phyloP scores from a whole-genome alignment of 2,329 filamentous ascomycete genomes.

The Stagonosporopsis tanaceti region DNA sequence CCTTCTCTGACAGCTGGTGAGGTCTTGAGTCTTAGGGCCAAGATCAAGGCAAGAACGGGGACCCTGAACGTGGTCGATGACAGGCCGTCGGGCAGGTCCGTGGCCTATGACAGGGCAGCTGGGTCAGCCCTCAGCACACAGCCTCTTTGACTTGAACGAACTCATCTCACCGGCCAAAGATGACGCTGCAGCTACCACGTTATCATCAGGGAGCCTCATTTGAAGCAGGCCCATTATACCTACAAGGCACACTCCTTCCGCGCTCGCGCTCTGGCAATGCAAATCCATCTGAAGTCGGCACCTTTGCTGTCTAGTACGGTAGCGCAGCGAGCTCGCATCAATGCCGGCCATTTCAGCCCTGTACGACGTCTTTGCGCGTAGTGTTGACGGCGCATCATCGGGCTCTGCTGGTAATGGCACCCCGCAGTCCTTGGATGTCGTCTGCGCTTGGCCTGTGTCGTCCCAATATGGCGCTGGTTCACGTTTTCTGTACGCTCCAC shows the following conservation, averaged over 20 bases:
- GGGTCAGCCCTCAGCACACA: conserved; percentile 13
- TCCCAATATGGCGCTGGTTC: conserved; percentile 66
- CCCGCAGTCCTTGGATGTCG: conserved; percentile 51
- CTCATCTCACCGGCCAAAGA: conserved; percentile 28
- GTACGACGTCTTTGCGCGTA: conserved; percentile 24
- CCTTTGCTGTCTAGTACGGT: conserved; percentile 11
- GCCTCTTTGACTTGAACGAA: conserved; percentile 17
- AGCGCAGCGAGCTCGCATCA: conserved; percentile 44
- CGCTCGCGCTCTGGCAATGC: conserved; percentile 10
- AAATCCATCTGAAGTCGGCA: conserved; percentile 16
- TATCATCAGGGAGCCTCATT: conserved; percentile 25
- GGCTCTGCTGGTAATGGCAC: conserved; percentile 22
- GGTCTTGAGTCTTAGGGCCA: conserved; percentile 1
- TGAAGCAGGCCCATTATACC: conserved; percentile 12
- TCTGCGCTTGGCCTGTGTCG: conserved; percentile 66
- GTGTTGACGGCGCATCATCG: conserved; percentile 19
- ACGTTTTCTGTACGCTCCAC: conserved; percentile 55
- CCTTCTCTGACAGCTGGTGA: background rate
- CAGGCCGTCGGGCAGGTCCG: conserved; percentile 1
- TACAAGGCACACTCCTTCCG: conserved; percentile 17
- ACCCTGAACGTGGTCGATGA: background rate
- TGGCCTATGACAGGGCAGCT: conserved; percentile 9
- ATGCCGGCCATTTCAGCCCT: conserved; percentile 44
- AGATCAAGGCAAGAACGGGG: background rate
- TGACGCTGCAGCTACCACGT: conserved; percentile 12